Evolutionary conservation across 2,329 filamentous ascomycete genomes (phyloP).

Genomic region (Ophioceras dolichostomum): DNA sequence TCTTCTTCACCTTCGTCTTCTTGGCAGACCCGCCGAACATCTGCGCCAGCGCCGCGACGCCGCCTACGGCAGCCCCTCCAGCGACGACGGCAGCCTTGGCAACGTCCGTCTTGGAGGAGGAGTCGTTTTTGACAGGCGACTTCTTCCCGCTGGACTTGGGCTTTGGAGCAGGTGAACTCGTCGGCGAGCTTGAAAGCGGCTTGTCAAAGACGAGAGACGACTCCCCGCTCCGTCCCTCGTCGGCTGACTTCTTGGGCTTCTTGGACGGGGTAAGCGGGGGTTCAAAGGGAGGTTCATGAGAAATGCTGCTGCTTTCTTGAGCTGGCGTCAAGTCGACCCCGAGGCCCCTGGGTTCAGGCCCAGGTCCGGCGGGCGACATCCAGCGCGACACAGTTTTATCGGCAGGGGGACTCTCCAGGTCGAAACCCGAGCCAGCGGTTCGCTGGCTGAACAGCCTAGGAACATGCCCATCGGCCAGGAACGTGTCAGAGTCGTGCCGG

Average conservation of each 20-base stretch:
- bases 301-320: conserved; percentile 19
- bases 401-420: no score
- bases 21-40: conserved; percentile 21
- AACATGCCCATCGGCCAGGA: conserved; percentile 15
- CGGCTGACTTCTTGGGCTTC: no score
- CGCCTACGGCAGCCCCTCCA: conserved; percentile 15
- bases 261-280: no score
- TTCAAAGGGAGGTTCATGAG: no score
- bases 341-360: conserved; percentile 1
- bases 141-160: no score
- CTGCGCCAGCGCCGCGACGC: conserved; percentile 21
- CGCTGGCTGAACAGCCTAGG: conserved; percentile 16
- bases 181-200: no score
- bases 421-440: conserved; percentile 11
- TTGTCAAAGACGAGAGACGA: no score
- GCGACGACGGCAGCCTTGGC: conserved; percentile 9
- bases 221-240: no score
- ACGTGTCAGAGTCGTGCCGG: conserved; percentile 11
- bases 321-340: conserved; percentile 19
- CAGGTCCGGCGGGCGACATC: conserved; percentile 8
- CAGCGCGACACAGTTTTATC: no score
- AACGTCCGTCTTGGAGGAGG: background rate
- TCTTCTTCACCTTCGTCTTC: conserved; percentile 21
- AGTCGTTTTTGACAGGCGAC: no score
- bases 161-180: no score